These are phyloP conservation scores for Mycena crocata DNA, from an alignment of 768 basidiomycete genomes.

Conservation along the genomic window DNA sequence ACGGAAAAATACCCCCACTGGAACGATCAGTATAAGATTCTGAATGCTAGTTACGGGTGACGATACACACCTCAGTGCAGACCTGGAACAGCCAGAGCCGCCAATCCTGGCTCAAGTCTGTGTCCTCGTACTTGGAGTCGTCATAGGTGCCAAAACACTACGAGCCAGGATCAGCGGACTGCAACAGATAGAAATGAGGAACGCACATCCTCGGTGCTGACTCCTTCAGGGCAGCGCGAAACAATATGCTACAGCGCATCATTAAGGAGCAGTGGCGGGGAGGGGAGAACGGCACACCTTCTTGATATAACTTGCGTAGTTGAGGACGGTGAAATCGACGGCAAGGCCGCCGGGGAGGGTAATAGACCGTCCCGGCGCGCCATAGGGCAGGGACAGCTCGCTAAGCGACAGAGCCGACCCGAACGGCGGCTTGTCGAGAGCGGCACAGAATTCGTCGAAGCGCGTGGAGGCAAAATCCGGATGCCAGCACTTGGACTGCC, in stretches of 20 bases:
- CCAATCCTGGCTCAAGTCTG: constrained; percentile 80
- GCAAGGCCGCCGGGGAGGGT: constrained; percentile 57
- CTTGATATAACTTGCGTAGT: constrained; percentile 84
- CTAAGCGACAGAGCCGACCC: constrained; percentile 42
- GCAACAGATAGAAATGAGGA: background rate
- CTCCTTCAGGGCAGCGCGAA: constrained; percentile 63
- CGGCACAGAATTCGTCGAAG: constrained; percentile 78
- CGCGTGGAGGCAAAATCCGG: constrained; percentile 68
- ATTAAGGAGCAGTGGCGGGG: background rate
- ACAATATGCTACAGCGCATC: constrained; percentile 59
- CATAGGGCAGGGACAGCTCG: constrained; percentile 60
- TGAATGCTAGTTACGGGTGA: background rate
- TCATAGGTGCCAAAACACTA: constrained; percentile 92
- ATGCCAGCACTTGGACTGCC: constrained; percentile 94
- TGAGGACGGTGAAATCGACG: constrained; percentile 70
- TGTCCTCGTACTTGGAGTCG: constrained; percentile 70
- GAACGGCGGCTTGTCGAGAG: constrained; percentile 59
- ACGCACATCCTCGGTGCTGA: constrained; percentile 63
- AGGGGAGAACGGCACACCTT: constrained; percentile 54
- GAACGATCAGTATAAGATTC: background rate
- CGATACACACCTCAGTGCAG: constrained; percentile 62
- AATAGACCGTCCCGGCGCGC: constrained; percentile 61
- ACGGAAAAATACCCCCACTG: constrained; percentile 97
- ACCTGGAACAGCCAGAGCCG: constrained; percentile 92
- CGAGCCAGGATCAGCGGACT: background rate